Percentiles rank a stretch among this genome's conserved stretches.
phyloP scores from a whole-genome alignment of 768 basidiomycete species.

The Clavaria fumosa region DNA sequence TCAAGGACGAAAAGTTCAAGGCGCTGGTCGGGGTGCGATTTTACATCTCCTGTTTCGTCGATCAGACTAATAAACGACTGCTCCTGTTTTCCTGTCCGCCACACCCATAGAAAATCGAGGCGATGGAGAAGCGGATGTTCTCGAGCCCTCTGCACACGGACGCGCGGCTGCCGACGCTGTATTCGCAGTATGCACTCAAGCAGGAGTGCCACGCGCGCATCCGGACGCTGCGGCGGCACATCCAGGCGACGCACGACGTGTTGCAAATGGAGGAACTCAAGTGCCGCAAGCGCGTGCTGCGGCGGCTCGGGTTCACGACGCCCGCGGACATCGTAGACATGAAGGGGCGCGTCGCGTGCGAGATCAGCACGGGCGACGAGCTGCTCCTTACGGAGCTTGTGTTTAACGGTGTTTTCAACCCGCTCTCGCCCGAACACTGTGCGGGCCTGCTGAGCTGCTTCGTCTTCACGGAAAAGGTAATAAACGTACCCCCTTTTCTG shows the following conservation, averaged over 20 bases:
- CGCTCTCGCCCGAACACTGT: conserved; percentile 78
- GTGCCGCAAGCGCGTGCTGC: conserved; percentile 82
- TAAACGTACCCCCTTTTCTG: too few species aligned
- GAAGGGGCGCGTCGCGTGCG: conserved; percentile 97
- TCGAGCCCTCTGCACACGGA: conserved; percentile 68
- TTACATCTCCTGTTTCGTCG: background rate
- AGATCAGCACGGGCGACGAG: conserved; percentile 96
- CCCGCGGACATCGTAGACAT: conserved; percentile 88
- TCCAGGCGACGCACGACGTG: conserved; percentile 81
- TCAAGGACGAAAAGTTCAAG: conserved; percentile 88
- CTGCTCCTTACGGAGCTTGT: conserved; percentile 90
- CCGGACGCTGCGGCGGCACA: conserved; percentile 68
- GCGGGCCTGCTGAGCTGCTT: conserved; percentile 94
- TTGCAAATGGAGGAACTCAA: conserved; percentile 95
- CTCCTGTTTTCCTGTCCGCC: too few species aligned
- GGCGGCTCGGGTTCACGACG: conserved; percentile 83
- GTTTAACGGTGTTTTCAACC: conserved; percentile 93
- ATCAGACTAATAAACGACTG: background rate
- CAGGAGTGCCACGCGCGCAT: conserved; percentile 53
- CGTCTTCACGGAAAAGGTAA: conserved; percentile 91
- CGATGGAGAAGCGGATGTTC: conserved; percentile 77
- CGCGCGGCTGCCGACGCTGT: conserved; percentile 63
- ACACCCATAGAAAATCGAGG: conserved; percentile 86
- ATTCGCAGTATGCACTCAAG: conserved; percentile 67
- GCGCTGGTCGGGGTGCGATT: conserved; percentile 59